Evolutionary conservation across 169 alveolate genomes (phyloP).

Genomic region (Cytauxzoon felis): DNA sequence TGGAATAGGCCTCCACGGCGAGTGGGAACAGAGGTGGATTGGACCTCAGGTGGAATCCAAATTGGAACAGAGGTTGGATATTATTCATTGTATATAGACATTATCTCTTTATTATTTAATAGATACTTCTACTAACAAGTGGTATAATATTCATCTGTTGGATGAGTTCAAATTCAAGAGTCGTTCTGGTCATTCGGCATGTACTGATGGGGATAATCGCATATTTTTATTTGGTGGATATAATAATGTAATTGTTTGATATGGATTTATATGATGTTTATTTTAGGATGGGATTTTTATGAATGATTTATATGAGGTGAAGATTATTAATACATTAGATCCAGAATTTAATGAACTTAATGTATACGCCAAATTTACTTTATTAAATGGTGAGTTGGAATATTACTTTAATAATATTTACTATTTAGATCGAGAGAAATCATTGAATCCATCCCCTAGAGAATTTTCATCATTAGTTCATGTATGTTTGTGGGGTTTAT

Average conservation of each 20-base stretch:
- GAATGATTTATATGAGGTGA: constrained; percentile 51
- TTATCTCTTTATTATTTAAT: not conserved
- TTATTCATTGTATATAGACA: no score
- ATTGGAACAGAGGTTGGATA: no score
- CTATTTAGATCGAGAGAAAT: constrained; percentile 1
- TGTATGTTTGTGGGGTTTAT: not conserved
- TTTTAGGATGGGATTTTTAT: constrained; percentile 46
- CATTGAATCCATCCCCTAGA: constrained; percentile 57
- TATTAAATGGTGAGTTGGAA: constrained; percentile 26
- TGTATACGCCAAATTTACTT: constrained; percentile 26
- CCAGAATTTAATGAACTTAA: constrained; percentile 19
- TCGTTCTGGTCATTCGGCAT: constrained; percentile 55
- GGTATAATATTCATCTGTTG: constrained; percentile 22
- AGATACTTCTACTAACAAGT: constrained; percentile 43
- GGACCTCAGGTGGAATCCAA: constrained; percentile 27
- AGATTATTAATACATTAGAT: constrained; percentile 4
- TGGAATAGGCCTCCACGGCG: constrained; percentile 30
- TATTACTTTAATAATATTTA: not conserved
- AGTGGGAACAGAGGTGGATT: constrained; percentile 33
- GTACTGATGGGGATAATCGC: constrained; percentile 63
- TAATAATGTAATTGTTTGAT: constrained; percentile 27
- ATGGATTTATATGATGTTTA: not conserved
- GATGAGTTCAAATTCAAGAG: constrained; percentile 22
- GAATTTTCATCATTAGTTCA: constrained; percentile 34
- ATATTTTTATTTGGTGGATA: constrained; percentile 61